These are phyloP conservation scores for Aspergillaceae sp. DNA, from an alignment of 2,329 filamentous ascomycete genomes.

Conservation along the genomic window DNA sequence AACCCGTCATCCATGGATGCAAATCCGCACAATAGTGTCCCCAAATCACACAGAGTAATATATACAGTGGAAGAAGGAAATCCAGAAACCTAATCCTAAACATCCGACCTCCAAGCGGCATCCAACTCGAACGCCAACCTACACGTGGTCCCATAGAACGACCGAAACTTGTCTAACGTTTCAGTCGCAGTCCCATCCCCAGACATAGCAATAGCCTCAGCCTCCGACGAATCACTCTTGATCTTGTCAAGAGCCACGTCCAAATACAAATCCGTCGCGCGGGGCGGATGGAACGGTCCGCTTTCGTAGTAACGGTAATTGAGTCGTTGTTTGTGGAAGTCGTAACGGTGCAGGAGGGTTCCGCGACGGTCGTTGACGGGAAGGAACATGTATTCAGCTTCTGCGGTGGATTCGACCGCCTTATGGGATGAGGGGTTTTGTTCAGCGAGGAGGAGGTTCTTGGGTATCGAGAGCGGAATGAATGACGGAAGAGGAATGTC, in stretches of 20 bases:
- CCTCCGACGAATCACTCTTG: no score
- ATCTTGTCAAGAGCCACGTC: conserved; percentile 15
- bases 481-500: conserved; percentile 22
- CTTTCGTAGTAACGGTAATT: conserved; percentile 24
- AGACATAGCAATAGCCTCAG: conserved; percentile 1
- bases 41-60: not conserved
- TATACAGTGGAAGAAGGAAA: not conserved
- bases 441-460: conserved; percentile 10
- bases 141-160: conserved; percentile 30
- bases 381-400: conserved; percentile 28
- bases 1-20: no score
- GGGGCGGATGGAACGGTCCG: conserved; percentile 23
- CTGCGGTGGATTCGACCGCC: conserved; percentile 1
- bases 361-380: conserved; percentile 22
- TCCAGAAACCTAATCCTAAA: not conserved
- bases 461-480: conserved; percentile 23
- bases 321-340: conserved; percentile 24
- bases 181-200: not conserved
- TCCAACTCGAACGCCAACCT: conserved; percentile 31
- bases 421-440: not conserved
- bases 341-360: conserved; percentile 22
- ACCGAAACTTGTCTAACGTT: conserved; percentile 17
- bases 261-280: conserved; percentile 24
- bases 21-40: not conserved
- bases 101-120: conserved; percentile 5